These are phyloP conservation scores for Mycena filopes DNA, from an alignment of 768 basidiomycete species.

Conservation along the genomic window DNA sequence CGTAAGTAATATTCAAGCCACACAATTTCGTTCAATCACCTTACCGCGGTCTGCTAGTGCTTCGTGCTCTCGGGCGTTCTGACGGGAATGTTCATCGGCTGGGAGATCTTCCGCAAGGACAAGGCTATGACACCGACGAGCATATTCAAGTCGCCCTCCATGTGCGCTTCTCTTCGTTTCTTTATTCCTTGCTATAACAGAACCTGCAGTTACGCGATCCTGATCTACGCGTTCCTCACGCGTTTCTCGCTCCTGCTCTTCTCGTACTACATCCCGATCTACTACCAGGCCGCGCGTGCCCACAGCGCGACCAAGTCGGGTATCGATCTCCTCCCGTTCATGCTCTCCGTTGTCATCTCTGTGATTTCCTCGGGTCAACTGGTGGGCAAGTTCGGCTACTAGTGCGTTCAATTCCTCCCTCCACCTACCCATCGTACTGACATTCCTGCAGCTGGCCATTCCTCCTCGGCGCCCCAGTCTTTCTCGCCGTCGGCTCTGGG, in stretches of 20 bases:
- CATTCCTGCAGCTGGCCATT: conserved; percentile 8
- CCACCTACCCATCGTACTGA: neutral
- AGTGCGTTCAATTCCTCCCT: conserved; percentile 20
- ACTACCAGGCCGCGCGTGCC: conserved; percentile 24
- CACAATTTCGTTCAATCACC: neutral
- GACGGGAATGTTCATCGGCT: neutral
- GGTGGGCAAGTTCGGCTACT: conserved; percentile 15
- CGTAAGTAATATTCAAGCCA: neutral
- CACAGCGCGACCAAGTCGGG: conserved; percentile 27
- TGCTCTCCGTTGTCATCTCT: conserved; percentile 4
- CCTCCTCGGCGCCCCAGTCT: conserved; percentile 12
- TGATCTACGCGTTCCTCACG: conserved; percentile 11
- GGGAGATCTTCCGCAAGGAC: conserved; percentile 17
- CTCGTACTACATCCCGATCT: conserved; percentile 32
- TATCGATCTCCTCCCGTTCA: neutral
- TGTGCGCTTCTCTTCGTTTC: neutral
- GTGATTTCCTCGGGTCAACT: conserved; percentile 16
- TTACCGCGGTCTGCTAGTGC: neutral
- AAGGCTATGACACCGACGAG: conserved; percentile 14
- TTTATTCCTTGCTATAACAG: neutral
- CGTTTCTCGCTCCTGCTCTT: conserved; percentile 22
- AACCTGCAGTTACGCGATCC: neutral
- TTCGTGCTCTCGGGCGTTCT: conserved; percentile 21
- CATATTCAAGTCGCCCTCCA: conserved; percentile 15
- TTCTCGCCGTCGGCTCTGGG: conserved; percentile 28